Evolutionary conservation across 306 rosid species (phyloP).

Genomic region (Cicer bijugum): DNA sequence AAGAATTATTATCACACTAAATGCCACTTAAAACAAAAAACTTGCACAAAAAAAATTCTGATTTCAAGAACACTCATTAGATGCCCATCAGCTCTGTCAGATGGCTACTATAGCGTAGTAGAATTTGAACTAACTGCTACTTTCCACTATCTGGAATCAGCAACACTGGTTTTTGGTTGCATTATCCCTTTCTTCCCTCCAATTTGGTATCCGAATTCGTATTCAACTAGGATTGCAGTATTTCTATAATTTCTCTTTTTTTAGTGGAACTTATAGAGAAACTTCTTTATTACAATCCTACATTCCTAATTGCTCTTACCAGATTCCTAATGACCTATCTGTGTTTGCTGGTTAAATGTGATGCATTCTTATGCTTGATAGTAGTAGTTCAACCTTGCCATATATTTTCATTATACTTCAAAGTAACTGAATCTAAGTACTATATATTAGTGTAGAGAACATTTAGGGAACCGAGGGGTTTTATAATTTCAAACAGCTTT

Average conservation of each 20-base stretch:
- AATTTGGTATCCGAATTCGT: slow-evolving; percentile 3
- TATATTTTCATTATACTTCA: slow-evolving; percentile 13
- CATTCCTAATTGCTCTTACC: slow-evolving; percentile 1
- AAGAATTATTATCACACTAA: too few species aligned
- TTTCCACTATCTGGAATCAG: not conserved
- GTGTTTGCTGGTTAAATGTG: slow-evolving; percentile 22
- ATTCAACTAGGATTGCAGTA: slow-evolving; percentile 16
- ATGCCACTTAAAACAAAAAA: too few species aligned
- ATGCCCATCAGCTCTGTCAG: not conserved
- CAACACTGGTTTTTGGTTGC: not conserved
- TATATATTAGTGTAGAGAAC: slow-evolving; percentile 15
- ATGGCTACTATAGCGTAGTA: not conserved
- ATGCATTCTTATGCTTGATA: slow-evolving; percentile 9
- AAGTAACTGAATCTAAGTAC: not conserved
- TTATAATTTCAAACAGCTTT: slow-evolving; percentile 1
- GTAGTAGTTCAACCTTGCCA: not conserved
- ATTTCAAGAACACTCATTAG: too few species aligned
- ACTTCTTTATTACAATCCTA: not conserved
- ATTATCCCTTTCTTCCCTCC: not conserved
- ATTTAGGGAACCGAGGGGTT: slow-evolving; percentile 12
- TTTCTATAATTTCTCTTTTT: not conserved
- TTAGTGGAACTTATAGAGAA: not conserved
- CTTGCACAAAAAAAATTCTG: too few species aligned
- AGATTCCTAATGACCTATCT: not conserved
- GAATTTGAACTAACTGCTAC: not conserved